Conservation (phyloP, 108 stramenopile species). For the Nannochloropsis oceanica region DNA sequence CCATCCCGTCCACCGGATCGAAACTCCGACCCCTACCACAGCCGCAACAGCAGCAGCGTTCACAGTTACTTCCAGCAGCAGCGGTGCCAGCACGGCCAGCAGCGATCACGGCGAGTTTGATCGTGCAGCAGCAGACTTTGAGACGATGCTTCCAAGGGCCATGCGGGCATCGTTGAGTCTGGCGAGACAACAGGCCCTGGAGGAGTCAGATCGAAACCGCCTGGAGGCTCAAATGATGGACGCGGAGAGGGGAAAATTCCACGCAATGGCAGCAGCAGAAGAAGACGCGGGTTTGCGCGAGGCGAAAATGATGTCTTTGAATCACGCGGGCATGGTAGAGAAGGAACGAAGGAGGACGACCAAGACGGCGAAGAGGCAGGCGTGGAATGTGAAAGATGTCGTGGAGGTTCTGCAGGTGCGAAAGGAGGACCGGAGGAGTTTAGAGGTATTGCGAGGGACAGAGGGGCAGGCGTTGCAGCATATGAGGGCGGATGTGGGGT, state of each 20-base stretch:
- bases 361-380: background rate
- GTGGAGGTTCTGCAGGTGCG: background rate
- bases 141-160: background rate
- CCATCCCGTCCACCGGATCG: too few relatives aligned
- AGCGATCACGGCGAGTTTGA: too few relatives aligned
- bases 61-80: too few relatives aligned
- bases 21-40: too few relatives aligned
- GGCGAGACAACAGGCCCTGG: background rate
- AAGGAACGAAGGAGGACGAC: background rate
- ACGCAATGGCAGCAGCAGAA: background rate
- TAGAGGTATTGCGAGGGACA: background rate
- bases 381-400: background rate
- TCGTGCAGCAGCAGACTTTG: background rate
- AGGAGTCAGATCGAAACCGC: background rate
- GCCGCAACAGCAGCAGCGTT: too few relatives aligned
- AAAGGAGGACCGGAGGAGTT: background rate
- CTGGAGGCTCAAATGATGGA: background rate
- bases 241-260: background rate
- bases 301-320: background rate
- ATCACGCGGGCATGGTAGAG: background rate
- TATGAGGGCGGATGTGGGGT: background rate
- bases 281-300: background rate
- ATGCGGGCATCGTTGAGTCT: background rate
- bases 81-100: too few relatives aligned
- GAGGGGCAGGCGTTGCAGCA: background rate